phyloP scores from a whole-genome alignment of 345 rosid genomes.

The Aquilaria sinensis region DNA sequence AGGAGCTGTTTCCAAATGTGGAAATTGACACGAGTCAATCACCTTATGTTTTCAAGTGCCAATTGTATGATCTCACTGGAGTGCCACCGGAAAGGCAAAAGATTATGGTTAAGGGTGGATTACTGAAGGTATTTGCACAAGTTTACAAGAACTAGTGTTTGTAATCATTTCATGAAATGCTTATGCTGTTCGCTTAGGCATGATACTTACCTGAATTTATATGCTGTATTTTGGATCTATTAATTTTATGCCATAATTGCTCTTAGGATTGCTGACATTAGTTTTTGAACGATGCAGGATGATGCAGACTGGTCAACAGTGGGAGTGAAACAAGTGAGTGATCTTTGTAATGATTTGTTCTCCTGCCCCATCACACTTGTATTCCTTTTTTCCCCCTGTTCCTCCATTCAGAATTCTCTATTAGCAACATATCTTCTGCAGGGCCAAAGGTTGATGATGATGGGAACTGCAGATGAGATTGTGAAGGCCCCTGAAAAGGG shows the following conservation, averaged over 20 bases:
- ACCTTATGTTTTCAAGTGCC: slow-evolving; percentile 83
- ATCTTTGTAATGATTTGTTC: slow-evolving; percentile 7
- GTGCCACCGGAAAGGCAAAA: slow-evolving; percentile 97
- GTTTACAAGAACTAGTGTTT: neutral
- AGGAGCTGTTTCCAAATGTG: slow-evolving; percentile 69
- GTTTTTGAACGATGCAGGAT: slow-evolving; percentile 45
- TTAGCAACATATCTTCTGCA: slow-evolving; percentile 13
- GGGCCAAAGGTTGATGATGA: slow-evolving; percentile 99
- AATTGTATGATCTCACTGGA: slow-evolving; percentile 82
- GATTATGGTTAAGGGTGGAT: slow-evolving; percentile 96
- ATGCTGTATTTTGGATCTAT: neutral
- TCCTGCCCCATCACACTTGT: neutral
- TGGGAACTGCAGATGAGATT: slow-evolving; percentile 97
- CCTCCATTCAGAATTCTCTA: no score
- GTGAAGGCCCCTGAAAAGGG: slow-evolving; percentile 96
- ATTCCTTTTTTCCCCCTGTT: neutral
- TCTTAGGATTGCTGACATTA: slow-evolving; percentile 1
- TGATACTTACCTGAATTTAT: no score
- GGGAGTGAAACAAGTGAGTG: slow-evolving; percentile 71
- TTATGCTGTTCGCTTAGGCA: neutral
- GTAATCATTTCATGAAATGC: neutral
- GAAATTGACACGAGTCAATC: slow-evolving; percentile 80
- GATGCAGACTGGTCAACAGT: slow-evolving; percentile 84
- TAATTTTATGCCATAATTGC: no score
- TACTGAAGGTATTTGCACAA: slow-evolving; percentile 56